Conservation (phyloP, 805 yeast species). For the Yamadazyma tumulicola region DNA sequence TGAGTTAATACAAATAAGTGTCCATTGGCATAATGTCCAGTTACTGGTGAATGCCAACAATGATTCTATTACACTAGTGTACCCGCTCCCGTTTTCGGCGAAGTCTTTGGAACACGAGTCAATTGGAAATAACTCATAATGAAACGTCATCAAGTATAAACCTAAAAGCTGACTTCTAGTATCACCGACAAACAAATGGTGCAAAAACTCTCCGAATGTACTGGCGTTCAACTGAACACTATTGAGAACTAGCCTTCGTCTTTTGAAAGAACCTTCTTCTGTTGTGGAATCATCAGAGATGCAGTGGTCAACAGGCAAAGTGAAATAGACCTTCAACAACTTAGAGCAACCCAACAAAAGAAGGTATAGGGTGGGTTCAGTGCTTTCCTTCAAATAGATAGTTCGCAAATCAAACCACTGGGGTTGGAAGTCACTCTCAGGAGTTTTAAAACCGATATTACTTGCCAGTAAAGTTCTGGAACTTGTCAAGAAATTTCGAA, state of each 20-base stretch:
- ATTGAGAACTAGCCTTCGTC: conserved; percentile 2
- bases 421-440: too few species aligned
- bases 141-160: conserved; percentile 4
- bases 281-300: neutral
- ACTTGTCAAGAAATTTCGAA: too few species aligned
- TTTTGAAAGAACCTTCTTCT: neutral
- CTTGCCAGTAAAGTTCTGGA: too few species aligned
- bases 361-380: conserved; percentile 37
- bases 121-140: conserved; percentile 4
- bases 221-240: neutral
- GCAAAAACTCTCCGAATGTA: neutral
- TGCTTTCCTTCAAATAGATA: conserved; percentile 18
- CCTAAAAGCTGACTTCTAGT: neutral
- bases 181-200: neutral
- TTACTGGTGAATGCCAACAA: too few species aligned
- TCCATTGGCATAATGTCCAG: too few species aligned
- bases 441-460: too few species aligned
- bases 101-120: too few species aligned
- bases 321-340: conserved; percentile 28
- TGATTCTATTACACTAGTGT: too few species aligned
- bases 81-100: too few species aligned
- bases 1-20: too few species aligned
- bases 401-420: conserved; percentile 28
- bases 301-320: too few species aligned
- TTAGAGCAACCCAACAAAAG: conserved; percentile 29